Percentiles rank a stretch among this genome's conserved stretches.
Evolutionary conservation across 2,329 filamentous ascomycete genomes (phyloP).

Genomic region (Colletotrichum musicola): DNA sequence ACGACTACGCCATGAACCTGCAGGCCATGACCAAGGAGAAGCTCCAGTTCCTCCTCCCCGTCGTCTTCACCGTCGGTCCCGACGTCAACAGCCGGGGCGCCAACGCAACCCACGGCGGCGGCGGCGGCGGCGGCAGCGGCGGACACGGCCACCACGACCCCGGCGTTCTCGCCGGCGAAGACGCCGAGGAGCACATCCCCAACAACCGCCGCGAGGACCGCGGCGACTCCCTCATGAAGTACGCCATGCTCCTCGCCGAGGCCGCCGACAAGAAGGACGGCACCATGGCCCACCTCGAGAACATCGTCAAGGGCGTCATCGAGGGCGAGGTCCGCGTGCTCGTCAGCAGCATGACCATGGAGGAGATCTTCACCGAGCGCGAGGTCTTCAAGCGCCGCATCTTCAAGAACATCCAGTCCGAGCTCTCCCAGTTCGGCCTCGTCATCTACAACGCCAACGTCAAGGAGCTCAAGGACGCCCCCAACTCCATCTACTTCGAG

Average conservation of each 20-base stretch:
- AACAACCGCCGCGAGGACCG: conserved; percentile 59
- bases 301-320: conserved; percentile 91
- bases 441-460: conserved; percentile 81
- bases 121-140: not conserved
- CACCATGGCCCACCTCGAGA: conserved; percentile 74
- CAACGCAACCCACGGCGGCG: conserved; percentile 48
- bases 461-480: conserved; percentile 88
- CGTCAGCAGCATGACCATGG: conserved; percentile 92
- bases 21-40: conserved; percentile 94
- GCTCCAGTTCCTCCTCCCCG: conserved; percentile 83
- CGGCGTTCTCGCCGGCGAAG: conserved; percentile 39
- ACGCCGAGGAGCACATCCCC: conserved; percentile 32
- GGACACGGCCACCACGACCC: conserved; percentile 30
- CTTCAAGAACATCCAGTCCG: conserved; percentile 80
- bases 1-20: conserved; percentile 85
- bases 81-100: conserved; percentile 73
- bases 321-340: conserved; percentile 88
- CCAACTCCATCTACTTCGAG: conserved; percentile 84
- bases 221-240: conserved; percentile 80
- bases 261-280: conserved; percentile 65
- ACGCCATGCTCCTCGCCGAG: conserved; percentile 82
- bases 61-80: conserved; percentile 88
- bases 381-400: conserved; percentile 83
- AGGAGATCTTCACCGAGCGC: conserved; percentile 85
- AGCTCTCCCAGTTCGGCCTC: conserved; percentile 84